A percentile compares a stretch with the other conserved stretches of the same genome.
These are phyloP conservation scores for Heterobasidion occidentale DNA, from an alignment of 1,284 basidiomycete species.

Conservation along the genomic window DNA sequence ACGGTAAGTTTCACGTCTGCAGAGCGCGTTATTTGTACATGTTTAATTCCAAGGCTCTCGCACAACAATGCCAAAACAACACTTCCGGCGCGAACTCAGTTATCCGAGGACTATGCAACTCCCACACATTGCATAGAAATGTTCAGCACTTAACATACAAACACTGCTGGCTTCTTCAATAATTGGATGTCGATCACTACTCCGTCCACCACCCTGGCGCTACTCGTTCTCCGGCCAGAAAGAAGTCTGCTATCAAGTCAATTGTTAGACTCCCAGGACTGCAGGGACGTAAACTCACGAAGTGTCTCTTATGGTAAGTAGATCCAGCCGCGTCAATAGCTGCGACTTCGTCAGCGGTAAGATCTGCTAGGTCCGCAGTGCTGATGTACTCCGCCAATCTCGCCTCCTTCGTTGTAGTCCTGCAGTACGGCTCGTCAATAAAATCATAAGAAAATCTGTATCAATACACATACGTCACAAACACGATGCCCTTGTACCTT, in stretches of 20 bases:
- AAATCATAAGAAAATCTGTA: background rate
- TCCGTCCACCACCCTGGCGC: no score
- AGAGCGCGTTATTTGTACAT: background rate
- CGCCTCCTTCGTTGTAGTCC: constrained; percentile 63
- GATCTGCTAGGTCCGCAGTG: constrained; percentile 42
- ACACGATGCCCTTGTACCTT: constrained; percentile 20
- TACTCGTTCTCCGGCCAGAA: background rate
- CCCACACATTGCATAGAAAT: background rate
- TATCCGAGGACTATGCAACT: background rate
- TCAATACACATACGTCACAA: constrained; percentile 52
- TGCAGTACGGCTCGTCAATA: constrained; percentile 16
- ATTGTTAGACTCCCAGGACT: background rate
- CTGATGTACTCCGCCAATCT: constrained; percentile 64
- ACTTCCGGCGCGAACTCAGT: background rate
- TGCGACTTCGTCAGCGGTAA: constrained; percentile 34
- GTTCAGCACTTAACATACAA: no score
- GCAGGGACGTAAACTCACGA: background rate
- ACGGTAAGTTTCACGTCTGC: background rate
- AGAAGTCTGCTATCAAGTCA: background rate
- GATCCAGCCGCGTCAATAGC: background rate
- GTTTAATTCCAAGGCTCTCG: background rate
- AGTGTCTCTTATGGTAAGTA: background rate
- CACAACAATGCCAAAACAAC: background rate
- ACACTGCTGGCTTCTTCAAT: no score
- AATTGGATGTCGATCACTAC: no score